phyloP scores from a whole-genome alignment of 2,329 filamentous ascomycete genomes.

The Cryphonectria carpinicola region DNA sequence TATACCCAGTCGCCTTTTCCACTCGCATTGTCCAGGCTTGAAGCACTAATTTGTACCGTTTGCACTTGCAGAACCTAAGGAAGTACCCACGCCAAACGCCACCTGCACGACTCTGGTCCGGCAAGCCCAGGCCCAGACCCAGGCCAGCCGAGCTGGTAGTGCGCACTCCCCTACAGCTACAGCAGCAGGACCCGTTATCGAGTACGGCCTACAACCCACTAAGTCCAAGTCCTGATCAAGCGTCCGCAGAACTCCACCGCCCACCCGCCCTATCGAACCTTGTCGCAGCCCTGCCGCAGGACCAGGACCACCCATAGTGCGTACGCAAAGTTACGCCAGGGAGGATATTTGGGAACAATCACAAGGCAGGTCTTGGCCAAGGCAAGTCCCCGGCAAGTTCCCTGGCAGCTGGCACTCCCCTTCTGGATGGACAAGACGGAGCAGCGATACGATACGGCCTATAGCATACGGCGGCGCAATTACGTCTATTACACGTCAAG shows the following conservation, averaged over 20 bases:
- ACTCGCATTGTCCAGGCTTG: neutral
- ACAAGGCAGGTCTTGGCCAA: neutral
- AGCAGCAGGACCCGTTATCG: neutral
- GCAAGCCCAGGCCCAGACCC: neutral
- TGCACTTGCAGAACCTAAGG: neutral
- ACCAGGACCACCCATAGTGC: neutral
- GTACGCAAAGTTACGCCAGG: neutral
- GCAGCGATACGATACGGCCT: constrained; percentile 1
- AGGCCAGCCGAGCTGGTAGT: neutral
- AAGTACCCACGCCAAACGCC: neutral
- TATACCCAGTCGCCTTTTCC: neutral
- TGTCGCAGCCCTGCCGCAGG: constrained; percentile 7
- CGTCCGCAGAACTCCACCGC: constrained; percentile 7
- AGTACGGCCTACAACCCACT: neutral
- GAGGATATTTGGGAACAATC: neutral
- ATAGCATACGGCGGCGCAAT: neutral
- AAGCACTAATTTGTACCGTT: neutral
- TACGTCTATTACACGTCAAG: neutral
- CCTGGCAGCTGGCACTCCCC: neutral
- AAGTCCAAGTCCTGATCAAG: neutral
- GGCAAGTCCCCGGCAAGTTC: neutral
- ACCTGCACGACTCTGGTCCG: neutral
- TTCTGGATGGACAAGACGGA: constrained; percentile 1
- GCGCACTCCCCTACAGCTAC: neutral
- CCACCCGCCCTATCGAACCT: constrained; percentile 6